These are phyloP conservation scores for Solanum sitiens DNA, from an alignment of 257 asterid genomes.

Conservation along the genomic window DNA sequence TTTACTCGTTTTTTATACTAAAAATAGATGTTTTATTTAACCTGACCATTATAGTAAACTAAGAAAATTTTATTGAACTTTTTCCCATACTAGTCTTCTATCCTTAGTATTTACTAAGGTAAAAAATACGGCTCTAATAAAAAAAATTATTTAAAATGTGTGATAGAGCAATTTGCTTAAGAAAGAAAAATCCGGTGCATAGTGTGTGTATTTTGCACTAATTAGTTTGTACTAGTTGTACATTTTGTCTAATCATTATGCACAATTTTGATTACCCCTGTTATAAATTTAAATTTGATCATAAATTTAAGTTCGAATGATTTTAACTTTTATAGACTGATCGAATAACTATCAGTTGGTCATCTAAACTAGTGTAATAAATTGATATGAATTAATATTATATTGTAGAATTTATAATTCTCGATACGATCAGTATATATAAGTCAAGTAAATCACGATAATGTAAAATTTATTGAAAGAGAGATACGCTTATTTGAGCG, in stretches of 20 bases:
- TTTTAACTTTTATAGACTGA: background rate
- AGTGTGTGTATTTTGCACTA: background rate
- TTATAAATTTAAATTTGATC: background rate
- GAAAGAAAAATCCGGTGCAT: background rate
- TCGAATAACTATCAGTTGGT: background rate
- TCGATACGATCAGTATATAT: background rate
- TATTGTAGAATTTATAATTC: background rate
- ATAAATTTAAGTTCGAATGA: background rate
- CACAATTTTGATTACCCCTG: background rate
- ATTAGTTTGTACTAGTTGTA: no score
- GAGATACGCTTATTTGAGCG: conserved; percentile 21
- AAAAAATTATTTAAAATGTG: background rate
- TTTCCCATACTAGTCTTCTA: no score
- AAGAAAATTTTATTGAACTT: background rate
- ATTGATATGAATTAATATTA: background rate
- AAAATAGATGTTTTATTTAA: no score
- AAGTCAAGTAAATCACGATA: background rate
- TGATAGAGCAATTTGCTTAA: background rate
- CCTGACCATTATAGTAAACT: no score
- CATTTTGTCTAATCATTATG: background rate
- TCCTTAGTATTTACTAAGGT: no score
- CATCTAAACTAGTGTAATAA: background rate
- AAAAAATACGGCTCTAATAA: no score
- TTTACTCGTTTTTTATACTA: background rate
- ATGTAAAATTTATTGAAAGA: background rate